Conservation (phyloP, 768 basidiomycete genomes). For the Serendipita sp. region DNA sequence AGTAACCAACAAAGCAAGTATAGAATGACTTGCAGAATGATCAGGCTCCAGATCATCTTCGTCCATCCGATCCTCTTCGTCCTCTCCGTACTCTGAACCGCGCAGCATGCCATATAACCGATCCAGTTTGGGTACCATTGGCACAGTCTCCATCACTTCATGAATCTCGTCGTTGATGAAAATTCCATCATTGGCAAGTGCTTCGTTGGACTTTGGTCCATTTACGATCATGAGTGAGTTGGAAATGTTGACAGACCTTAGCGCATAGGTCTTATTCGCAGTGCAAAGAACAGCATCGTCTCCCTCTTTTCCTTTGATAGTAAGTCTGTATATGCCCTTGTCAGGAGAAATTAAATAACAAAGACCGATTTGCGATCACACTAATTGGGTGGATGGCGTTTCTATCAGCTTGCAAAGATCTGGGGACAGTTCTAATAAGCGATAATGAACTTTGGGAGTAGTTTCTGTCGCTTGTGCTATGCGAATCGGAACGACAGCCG, state of each 20-base stretch:
- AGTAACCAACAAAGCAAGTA: background rate
- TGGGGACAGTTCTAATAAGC: background rate
- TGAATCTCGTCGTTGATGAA: conserved; percentile 67
- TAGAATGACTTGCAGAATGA: no score
- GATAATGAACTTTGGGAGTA: background rate
- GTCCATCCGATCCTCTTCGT: conserved; percentile 14
- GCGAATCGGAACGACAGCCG: background rate
- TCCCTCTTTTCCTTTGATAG: conserved; percentile 62
- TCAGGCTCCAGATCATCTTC: conserved; percentile 25
- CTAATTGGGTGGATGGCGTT: background rate
- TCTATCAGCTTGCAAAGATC: conserved; percentile 2
- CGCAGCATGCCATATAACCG: conserved; percentile 42
- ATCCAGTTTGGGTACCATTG: conserved; percentile 59
- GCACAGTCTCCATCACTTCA: conserved; percentile 70
- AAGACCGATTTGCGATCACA: background rate
- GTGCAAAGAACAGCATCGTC: conserved; percentile 92
- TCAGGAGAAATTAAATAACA: background rate
- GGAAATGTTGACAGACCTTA: conserved; percentile 78
- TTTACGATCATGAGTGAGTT: conserved; percentile 72
- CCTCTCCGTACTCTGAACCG: conserved; percentile 57
- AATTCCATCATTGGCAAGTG: conserved; percentile 23
- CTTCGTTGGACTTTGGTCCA: conserved; percentile 22
- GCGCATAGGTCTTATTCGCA: conserved; percentile 53
- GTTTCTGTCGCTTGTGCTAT: background rate
- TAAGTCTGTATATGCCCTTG: conserved; percentile 29